Percentiles rank a stretch among this genome's conserved stretches.
Conservation (phyloP, 1,284 basidiomycete species). For the Coriolopsis trogii region DNA sequence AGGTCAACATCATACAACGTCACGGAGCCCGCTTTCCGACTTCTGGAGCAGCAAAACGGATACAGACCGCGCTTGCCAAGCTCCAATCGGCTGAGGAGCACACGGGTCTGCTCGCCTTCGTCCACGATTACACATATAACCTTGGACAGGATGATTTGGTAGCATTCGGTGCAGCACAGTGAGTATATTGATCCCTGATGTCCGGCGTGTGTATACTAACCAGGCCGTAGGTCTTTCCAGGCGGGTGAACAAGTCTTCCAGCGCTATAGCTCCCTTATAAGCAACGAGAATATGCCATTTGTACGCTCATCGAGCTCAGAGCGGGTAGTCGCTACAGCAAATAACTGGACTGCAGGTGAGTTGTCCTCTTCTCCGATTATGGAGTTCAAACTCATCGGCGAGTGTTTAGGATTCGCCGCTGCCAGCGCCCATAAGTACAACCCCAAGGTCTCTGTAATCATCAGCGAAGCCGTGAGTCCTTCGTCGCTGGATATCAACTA, state of each 20-base stretch:
- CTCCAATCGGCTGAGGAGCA: constrained; percentile 49
- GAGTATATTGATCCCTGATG: constrained; percentile 35
- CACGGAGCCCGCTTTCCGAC: constrained; percentile 87
- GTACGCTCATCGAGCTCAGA: constrained; percentile 62
- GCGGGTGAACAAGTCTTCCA: constrained; percentile 51
- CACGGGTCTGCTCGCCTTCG: constrained; percentile 54
- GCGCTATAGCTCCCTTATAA: constrained; percentile 56
- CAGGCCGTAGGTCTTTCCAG: constrained; percentile 43
- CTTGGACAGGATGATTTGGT: constrained; percentile 67
- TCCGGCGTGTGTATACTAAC: neutral
- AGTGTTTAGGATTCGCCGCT: constrained; percentile 52
- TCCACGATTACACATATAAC: constrained; percentile 61
- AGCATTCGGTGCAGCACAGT: constrained; percentile 74
- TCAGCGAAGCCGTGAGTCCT: constrained; percentile 50
- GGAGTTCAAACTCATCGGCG: neutral
- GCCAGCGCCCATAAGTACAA: constrained; percentile 26
- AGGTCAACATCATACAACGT: constrained; percentile 56
- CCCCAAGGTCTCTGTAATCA: constrained; percentile 53
- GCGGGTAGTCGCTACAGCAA: constrained; percentile 69
- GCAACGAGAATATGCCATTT: constrained; percentile 55
- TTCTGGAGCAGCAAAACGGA: constrained; percentile 43
- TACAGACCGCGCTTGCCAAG: constrained; percentile 56
- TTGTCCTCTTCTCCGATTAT: neutral
- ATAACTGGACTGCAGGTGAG: constrained; percentile 72
- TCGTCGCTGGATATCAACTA: neutral